Evolutionary conservation across 2,329 filamentous ascomycete genomes (phyloP).

Genomic region (Corinectria fuckeliana): DNA sequence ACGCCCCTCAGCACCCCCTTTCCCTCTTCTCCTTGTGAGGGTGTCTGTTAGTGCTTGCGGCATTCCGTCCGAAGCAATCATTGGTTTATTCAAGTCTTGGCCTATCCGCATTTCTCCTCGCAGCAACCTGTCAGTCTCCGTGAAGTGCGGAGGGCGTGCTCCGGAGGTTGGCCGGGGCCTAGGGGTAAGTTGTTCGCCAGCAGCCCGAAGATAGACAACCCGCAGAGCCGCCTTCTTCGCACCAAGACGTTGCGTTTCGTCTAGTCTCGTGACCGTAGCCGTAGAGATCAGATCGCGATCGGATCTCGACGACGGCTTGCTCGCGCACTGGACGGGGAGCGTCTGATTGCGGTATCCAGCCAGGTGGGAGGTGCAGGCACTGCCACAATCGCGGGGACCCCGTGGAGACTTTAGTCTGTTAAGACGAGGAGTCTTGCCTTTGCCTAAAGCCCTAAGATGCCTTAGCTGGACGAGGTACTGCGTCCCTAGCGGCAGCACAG

Average conservation of each 20-base stretch:
- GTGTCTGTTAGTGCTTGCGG: conserved; percentile 3
- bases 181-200: not conserved
- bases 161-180: not conserved
- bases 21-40: not conserved
- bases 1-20: conserved; percentile 16
- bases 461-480: conserved; percentile 34
- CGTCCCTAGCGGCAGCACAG: conserved; percentile 15
- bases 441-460: conserved; percentile 22
- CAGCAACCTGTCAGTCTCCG: not conserved
- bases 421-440: conserved; percentile 27
- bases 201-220: not conserved
- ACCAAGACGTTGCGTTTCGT: not conserved
- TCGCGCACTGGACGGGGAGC: conserved; percentile 12
- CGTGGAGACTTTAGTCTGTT: conserved; percentile 25
- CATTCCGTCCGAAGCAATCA: not conserved
- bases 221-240: conserved; percentile 9
- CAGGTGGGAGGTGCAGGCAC: conserved; percentile 36
- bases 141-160: not conserved
- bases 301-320: conserved; percentile 26
- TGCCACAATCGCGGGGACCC: conserved; percentile 30
- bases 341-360: conserved; percentile 18
- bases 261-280: conserved; percentile 26
- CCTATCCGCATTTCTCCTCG: not conserved
- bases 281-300: conserved; percentile 32
- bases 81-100: not conserved